These are phyloP conservation scores for Penicillium riverlandense DNA, from an alignment of 495 filamentous ascomycete species.

Conservation along the genomic window DNA sequence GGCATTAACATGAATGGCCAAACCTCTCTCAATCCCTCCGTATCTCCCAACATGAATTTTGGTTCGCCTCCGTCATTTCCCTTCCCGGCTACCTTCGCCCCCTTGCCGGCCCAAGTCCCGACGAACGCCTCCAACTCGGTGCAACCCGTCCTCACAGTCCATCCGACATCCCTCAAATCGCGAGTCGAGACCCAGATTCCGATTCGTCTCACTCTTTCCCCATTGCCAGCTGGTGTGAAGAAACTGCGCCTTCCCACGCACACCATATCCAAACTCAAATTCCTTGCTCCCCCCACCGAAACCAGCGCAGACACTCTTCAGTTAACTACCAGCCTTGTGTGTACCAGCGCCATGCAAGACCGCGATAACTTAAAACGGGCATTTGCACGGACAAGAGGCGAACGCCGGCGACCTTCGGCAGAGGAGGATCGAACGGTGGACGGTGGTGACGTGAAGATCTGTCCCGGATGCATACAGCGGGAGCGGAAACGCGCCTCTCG, in stretches of 20 bases:
- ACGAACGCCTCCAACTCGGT: conserved; percentile 15
- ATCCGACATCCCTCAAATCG: conserved; percentile 70
- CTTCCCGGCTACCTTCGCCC: conserved; percentile 29
- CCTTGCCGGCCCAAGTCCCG: conserved; percentile 23
- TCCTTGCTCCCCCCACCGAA: conserved; percentile 58
- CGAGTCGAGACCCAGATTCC: conserved; percentile 93
- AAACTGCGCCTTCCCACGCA: conserved; percentile 79
- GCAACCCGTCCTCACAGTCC: conserved; percentile 45
- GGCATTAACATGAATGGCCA: conserved; percentile 36
- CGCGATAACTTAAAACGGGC: conserved; percentile 54
- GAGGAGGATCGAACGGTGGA: conserved; percentile 68
- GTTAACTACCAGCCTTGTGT: conserved; percentile 73
- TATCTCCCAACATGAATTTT: conserved; percentile 29
- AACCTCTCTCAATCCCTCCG: conserved; percentile 26
- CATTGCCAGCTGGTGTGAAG: conserved; percentile 64
- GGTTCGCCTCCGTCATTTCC: conserved; percentile 21
- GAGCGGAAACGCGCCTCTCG: conserved; percentile 81
- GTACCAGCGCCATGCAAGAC: conserved; percentile 87
- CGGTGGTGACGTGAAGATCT: conserved; percentile 82
- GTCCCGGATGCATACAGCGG: conserved; percentile 70
- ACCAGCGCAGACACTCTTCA: conserved; percentile 68
- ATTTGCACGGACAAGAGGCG: conserved; percentile 55
- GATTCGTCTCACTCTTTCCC: conserved; percentile 65
- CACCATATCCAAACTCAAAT: conserved; percentile 86
- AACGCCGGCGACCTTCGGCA: conserved; percentile 24